phyloP scores from a whole-genome alignment of 139 green algal species.

The Desmodesmus armatus region DNA sequence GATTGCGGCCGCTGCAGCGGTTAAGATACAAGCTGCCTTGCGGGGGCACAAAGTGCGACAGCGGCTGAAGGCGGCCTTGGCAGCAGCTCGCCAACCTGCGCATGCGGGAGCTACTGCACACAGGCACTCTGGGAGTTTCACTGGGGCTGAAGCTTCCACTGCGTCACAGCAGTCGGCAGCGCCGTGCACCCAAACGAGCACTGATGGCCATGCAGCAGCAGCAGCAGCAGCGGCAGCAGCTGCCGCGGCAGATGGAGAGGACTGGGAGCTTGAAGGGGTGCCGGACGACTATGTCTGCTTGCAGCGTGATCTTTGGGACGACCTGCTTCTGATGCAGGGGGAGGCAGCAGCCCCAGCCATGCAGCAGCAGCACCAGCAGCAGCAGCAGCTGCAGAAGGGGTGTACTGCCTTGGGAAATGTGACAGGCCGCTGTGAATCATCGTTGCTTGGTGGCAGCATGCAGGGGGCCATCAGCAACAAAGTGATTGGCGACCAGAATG shows the following conservation, averaged over 20 bases:
- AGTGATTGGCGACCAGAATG: background rate
- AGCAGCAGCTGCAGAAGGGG: background rate
- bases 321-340: background rate
- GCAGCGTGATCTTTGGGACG: background rate
- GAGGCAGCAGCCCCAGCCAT: background rate
- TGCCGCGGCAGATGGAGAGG: background rate
- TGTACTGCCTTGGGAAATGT: background rate
- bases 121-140: no score
- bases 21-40: slow-evolving; percentile 15
- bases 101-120: no score
- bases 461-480: background rate
- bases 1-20: slow-evolving; percentile 32
- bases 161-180: no score
- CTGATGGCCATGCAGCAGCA: no score
- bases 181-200: no score
- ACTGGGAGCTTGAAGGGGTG: slow-evolving; percentile 3
- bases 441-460: background rate
- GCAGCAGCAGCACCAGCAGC: slow-evolving; percentile 9
- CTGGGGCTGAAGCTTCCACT: no score
- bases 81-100: no score
- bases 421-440: background rate
- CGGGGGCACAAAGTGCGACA: background rate
- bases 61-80: slow-evolving; percentile 26
- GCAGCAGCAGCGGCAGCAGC: background rate
- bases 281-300: slow-evolving; percentile 17